Conservation (phyloP, 2,329 filamentous ascomycete species). For the Paraphaeosphaeria sporulosa region DNA sequence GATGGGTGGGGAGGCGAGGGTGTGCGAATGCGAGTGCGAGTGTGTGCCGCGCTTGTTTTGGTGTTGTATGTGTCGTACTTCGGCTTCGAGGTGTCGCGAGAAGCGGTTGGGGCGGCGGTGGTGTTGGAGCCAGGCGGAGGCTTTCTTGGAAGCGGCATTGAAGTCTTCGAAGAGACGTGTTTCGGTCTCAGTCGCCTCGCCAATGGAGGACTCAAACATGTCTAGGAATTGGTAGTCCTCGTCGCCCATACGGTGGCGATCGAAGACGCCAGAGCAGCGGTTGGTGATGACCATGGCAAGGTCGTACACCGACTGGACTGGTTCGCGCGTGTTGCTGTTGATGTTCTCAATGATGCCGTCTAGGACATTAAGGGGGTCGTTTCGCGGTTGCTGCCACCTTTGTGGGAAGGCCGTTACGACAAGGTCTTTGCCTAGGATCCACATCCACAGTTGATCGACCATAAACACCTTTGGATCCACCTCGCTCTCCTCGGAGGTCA, state of each 20-base stretch:
- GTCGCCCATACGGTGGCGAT: constrained; percentile 64
- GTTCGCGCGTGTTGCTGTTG: constrained; percentile 68
- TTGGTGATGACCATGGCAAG: constrained; percentile 68
- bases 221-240: constrained; percentile 71
- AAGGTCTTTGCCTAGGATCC: constrained; percentile 65
- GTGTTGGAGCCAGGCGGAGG: constrained; percentile 62
- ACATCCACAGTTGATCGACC: constrained; percentile 75
- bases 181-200: constrained; percentile 57
- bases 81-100: constrained; percentile 45
- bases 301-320: constrained; percentile 68
- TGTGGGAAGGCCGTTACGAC: constrained; percentile 68
- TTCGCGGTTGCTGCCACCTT: constrained; percentile 66
- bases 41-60: constrained; percentile 33
- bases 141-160: constrained; percentile 65
- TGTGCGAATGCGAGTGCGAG: constrained; percentile 40
- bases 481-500: constrained; percentile 33
- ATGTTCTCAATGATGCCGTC: constrained; percentile 71
- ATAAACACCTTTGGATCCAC: constrained; percentile 68
- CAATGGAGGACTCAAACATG: constrained; percentile 72
- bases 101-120: constrained; percentile 55
- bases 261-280: constrained; percentile 67
- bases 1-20: constrained; percentile 31
- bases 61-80: constrained; percentile 42
- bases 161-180: constrained; percentile 68
- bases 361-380: constrained; percentile 69